phyloP scores from a whole-genome alignment of 306 rosid species.

The Citrullus mucosospermus region DNA sequence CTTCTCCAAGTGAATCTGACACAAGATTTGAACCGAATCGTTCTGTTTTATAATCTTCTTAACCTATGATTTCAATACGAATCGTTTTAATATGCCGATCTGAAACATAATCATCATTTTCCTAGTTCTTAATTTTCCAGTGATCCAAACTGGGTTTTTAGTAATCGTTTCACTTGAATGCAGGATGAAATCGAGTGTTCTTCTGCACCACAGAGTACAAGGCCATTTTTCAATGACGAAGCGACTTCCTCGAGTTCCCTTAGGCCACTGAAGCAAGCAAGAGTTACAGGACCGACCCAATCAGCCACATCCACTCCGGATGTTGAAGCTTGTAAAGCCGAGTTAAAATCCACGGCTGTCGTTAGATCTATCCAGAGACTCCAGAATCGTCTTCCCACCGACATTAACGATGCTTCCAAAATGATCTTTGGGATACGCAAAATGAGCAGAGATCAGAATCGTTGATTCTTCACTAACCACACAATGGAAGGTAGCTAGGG shows the following conservation, averaged over 20 bases:
- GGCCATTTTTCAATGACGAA: constrained; percentile 11
- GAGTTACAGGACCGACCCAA: not conserved
- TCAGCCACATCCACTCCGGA: not conserved
- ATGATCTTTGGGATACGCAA: constrained; percentile 22
- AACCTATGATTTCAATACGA: not conserved
- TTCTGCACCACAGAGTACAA: not conserved
- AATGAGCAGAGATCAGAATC: constrained; percentile 22
- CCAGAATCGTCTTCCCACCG: constrained; percentile 2
- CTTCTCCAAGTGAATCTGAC: not conserved
- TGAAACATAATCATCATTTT: not conserved
- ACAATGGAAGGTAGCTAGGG: constrained; percentile 3
- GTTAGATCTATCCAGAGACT: constrained; percentile 21
- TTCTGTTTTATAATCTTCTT: too few relatives aligned
- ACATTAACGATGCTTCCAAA: constrained; percentile 13
- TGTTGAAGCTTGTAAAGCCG: not conserved
- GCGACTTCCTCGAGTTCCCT: constrained; percentile 13
- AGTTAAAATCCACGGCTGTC: constrained; percentile 16
- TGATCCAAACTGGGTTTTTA: not conserved
- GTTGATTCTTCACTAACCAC: constrained; percentile 7
- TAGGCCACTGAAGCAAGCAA: constrained; percentile 20
- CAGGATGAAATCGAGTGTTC: constrained; percentile 22
- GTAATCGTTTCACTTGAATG: not conserved
- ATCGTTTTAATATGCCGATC: not conserved
- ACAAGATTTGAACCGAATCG: not conserved
- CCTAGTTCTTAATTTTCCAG: not conserved